Evolutionary conservation across 306 rosid species (phyloP).

Genomic region (Sicyos baderoa): DNA sequence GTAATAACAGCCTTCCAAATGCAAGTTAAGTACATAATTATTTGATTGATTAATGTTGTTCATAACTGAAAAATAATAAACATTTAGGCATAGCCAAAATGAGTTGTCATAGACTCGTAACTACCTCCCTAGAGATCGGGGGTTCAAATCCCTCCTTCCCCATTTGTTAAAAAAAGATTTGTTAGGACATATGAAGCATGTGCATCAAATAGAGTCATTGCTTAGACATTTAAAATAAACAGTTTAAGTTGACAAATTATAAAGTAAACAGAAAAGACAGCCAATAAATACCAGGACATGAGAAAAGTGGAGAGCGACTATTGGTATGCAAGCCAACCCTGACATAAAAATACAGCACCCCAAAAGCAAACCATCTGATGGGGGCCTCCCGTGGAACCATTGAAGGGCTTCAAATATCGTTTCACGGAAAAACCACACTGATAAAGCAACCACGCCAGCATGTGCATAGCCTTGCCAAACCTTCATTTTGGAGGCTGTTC

Average conservation of each 20-base stretch:
- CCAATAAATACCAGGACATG: constrained; percentile 66
- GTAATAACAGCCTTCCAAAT: not conserved
- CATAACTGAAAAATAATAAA: not conserved
- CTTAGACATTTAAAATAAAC: not conserved
- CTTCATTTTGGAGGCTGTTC: constrained; percentile 75
- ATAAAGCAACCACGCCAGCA: constrained; percentile 67
- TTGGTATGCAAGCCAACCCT: constrained; percentile 91
- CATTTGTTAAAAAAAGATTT: too few relatives aligned
- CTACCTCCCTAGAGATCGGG: too few relatives aligned
- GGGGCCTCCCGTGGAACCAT: constrained; percentile 95
- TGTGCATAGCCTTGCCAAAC: constrained; percentile 89
- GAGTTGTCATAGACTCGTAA: too few relatives aligned
- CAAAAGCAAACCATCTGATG: constrained; percentile 86
- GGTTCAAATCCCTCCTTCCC: too few relatives aligned
- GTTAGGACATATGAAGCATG: not conserved
- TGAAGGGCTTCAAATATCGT: constrained; percentile 90
- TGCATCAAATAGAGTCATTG: not conserved
- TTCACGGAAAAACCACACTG: constrained; percentile 97
- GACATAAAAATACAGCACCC: constrained; percentile 71
- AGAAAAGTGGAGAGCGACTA: constrained; percentile 84
- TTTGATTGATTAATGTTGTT: not conserved
- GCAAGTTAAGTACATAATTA: not conserved
- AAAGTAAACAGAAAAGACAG: constrained; percentile 8
- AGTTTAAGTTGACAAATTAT: constrained; percentile 10
- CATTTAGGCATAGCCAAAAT: not conserved